Evolutionary conservation across 768 basidiomycete genomes (phyloP).

Genomic region (Coprinopsis sp.): DNA sequence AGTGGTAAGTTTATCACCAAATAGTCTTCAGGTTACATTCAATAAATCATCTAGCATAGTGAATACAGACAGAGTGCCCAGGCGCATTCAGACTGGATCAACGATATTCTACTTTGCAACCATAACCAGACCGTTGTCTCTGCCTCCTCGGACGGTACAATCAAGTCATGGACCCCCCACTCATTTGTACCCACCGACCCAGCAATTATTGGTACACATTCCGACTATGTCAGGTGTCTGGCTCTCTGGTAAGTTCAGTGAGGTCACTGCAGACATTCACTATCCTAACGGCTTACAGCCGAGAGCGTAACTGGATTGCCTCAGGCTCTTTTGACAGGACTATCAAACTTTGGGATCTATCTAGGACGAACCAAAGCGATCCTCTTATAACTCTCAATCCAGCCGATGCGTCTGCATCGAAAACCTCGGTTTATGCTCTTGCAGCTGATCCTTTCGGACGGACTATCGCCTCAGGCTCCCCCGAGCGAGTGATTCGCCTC

Average conservation of each 20-base stretch:
- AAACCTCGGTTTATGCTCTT: slow-evolving; percentile 74
- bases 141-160: slow-evolving; percentile 91
- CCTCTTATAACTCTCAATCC: slow-evolving; percentile 65
- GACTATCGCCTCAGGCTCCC: slow-evolving; percentile 83
- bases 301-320: slow-evolving; percentile 81
- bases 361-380: slow-evolving; percentile 35
- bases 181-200: slow-evolving; percentile 54
- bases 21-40: slow-evolving; percentile 4
- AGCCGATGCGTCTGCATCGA: slow-evolving; percentile 60
- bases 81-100: slow-evolving; percentile 93
- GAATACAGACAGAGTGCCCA: slow-evolving; percentile 87
- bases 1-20: slow-evolving; percentile 36
- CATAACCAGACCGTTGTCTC: slow-evolving; percentile 91
- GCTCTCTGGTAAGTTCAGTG: slow-evolving; percentile 57
- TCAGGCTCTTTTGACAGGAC: slow-evolving; percentile 94
- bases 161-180: slow-evolving; percentile 93
- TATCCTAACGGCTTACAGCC: slow-evolving; percentile 37
- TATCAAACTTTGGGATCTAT: slow-evolving; percentile 91
- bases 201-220: slow-evolving; percentile 63
- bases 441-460: slow-evolving; percentile 77
- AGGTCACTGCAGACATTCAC: background rate
- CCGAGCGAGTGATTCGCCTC: slow-evolving; percentile 83
- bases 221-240: slow-evolving; percentile 84
- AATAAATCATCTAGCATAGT: slow-evolving; percentile 35
- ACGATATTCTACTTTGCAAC: slow-evolving; percentile 89